Percentiles rank a stretch among this genome's conserved stretches.
phyloP scores from a whole-genome alignment of 73 alveolate species.

The Halteria grandinella region DNA sequence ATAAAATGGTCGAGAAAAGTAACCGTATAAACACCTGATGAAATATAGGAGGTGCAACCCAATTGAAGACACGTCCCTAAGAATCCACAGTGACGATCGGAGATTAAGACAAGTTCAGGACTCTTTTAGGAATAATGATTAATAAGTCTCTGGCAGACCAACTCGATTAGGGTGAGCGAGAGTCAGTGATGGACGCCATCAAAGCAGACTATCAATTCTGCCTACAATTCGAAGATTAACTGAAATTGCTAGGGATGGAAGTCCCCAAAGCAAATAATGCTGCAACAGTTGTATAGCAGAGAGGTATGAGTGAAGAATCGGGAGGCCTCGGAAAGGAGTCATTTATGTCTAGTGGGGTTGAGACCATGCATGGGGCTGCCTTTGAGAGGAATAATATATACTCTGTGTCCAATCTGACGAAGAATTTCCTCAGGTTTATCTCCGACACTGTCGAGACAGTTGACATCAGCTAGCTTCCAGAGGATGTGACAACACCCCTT shows the following conservation, averaged over 20 bases:
- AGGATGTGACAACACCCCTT: conserved; percentile 11
- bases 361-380: background rate
- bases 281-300: background rate
- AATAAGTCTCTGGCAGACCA: conserved; percentile 6
- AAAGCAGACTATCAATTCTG: conserved; percentile 17
- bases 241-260: conserved; percentile 18
- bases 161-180: conserved; percentile 31
- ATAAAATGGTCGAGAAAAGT: background rate
- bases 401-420: background rate
- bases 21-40: background rate
- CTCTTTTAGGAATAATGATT: background rate
- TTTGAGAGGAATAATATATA: conserved; percentile 15
- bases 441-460: conserved; percentile 13
- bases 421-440: conserved; percentile 1
- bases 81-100: background rate
- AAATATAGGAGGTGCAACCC: background rate
- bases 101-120: conserved; percentile 18
- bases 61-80: background rate
- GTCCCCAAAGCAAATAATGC: conserved; percentile 15
- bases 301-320: background rate
- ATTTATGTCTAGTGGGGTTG: background rate
- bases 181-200: conserved; percentile 19
- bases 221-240: conserved; percentile 6
- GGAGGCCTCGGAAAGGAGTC: background rate
- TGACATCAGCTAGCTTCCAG: conserved; percentile 28